Conservation (phyloP, 2,329 filamentous ascomycete genomes). For the Penicillium sp. region DNA sequence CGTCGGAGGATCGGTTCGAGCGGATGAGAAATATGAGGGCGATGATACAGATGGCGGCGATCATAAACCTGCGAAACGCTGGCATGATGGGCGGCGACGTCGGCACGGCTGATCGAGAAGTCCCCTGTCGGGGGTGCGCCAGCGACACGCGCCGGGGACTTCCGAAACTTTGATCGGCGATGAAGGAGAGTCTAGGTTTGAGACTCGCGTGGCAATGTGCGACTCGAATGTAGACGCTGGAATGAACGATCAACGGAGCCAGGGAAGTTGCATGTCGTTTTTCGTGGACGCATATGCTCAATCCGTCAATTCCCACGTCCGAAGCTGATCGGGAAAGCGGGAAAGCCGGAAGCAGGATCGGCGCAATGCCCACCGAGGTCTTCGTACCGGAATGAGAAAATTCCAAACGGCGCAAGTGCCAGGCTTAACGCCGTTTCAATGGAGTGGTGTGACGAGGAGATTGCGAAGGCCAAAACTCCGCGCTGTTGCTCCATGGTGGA, state of each 20-base stretch:
- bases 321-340: too few relatives aligned
- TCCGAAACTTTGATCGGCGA: conserved; percentile 8
- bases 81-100: conserved; percentile 53
- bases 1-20: conserved; percentile 45
- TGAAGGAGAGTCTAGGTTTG: too few relatives aligned
- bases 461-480: too few relatives aligned
- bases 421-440: conserved; percentile 30
- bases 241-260: conserved; percentile 10
- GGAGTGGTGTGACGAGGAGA: conserved; percentile 20
- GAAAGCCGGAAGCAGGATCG: too few relatives aligned
- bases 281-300: neutral
- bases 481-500: too few relatives aligned
- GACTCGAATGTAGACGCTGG: conserved; percentile 2
- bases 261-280: conserved; percentile 16
- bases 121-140: conserved; percentile 6
- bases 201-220: neutral
- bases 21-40: conserved; percentile 65
- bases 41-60: conserved; percentile 64
- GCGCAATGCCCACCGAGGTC: too few relatives aligned
- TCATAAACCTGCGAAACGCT: conserved; percentile 68
- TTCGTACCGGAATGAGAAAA: too few relatives aligned
- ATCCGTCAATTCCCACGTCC: too few relatives aligned
- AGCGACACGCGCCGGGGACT: conserved; percentile 10
- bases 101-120: conserved; percentile 3
- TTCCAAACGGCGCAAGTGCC: conserved; percentile 26